Conservation (phyloP, 1,284 basidiomycete genomes). For the Cronartium ribicola region DNA sequence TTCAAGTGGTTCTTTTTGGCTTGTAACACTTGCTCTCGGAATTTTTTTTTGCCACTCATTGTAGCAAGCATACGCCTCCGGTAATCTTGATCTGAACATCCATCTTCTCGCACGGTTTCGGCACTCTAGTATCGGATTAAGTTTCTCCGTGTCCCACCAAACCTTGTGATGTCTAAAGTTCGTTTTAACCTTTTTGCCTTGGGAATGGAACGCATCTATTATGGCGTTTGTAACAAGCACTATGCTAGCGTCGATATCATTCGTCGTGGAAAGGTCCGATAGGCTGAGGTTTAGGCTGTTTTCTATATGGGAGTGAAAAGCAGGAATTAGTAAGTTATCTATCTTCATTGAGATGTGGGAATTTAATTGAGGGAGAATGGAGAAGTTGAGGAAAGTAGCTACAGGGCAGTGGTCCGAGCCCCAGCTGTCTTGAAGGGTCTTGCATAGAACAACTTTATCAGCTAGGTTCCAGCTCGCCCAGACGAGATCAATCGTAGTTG, state of each 20-base stretch:
- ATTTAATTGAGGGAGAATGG: neutral
- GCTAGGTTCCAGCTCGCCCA: neutral
- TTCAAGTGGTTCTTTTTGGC: neutral
- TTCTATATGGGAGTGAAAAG: neutral
- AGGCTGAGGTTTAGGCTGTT: neutral
- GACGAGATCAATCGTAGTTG: neutral
- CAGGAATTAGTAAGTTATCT: neutral
- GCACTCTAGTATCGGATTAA: too few species aligned
- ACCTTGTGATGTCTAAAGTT: neutral
- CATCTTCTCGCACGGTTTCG: neutral
- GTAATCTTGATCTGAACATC: neutral
- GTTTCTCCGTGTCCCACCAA: conserved; percentile 1
- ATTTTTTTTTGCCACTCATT: neutral
- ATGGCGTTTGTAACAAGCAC: neutral
- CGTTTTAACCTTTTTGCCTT: conserved; percentile 4
- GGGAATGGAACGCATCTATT: neutral
- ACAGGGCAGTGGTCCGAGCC: neutral
- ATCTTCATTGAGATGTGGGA: neutral
- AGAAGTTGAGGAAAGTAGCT: neutral
- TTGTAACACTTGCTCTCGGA: neutral
- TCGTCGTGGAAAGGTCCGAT: neutral
- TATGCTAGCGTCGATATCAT: neutral
- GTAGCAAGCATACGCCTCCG: neutral
- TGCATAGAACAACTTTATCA: neutral
- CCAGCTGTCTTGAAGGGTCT: neutral